Evolutionary conservation across 2,329 filamentous ascomycete species (phyloP).

Genomic region (Colletotrichum sp.): DNA sequence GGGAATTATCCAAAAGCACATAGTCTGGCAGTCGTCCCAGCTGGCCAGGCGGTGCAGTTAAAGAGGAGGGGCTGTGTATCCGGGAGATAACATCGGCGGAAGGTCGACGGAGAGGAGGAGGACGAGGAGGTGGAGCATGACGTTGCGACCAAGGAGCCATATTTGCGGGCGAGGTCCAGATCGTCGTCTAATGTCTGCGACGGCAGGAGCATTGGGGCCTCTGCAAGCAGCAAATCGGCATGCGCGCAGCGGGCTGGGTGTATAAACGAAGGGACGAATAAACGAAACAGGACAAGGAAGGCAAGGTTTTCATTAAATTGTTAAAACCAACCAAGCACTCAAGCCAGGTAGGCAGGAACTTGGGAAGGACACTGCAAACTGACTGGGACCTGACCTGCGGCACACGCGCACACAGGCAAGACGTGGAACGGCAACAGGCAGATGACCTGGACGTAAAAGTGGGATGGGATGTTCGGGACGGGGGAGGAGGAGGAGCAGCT

Average conservation of each 20-base stretch:
- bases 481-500: neutral
- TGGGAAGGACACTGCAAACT: neutral
- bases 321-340: neutral
- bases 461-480: neutral
- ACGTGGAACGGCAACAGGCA: neutral
- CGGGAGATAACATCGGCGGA: constrained; percentile 38
- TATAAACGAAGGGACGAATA: neutral
- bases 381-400: neutral
- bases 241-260: neutral
- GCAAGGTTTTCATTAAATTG: constrained; percentile 1
- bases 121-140: constrained; percentile 24
- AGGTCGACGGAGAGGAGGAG: constrained; percentile 20
- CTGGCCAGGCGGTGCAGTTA: constrained; percentile 24
- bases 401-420: neutral
- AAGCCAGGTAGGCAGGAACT: neutral
- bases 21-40: constrained; percentile 26
- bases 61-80: constrained; percentile 37
- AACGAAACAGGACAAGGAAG: neutral
- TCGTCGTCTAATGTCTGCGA: constrained; percentile 21
- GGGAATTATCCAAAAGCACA: constrained; percentile 25
- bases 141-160: constrained; percentile 37
- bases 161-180: constrained; percentile 20
- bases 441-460: neutral
- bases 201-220: constrained; percentile 13
- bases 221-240: neutral